Evolutionary conservation across 306 rosid species (phyloP).

Genomic region (Astragalus glycyphyllos): DNA sequence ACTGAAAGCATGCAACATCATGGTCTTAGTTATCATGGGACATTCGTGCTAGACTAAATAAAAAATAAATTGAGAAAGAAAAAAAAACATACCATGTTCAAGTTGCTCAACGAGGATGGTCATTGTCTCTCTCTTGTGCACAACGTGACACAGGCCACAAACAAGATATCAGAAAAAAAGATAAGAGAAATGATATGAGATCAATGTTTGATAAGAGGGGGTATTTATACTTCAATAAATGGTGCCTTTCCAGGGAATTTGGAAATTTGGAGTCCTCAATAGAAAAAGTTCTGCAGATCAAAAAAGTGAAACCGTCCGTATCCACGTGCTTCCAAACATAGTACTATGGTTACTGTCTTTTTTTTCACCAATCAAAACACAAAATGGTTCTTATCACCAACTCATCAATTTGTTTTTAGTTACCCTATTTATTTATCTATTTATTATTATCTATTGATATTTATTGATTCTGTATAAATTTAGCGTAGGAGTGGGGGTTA

Average conservation of each 20-base stretch:
- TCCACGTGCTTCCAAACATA: slow-evolving; percentile 17
- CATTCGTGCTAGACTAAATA: not conserved
- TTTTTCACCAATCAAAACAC: not conserved
- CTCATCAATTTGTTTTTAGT: no score
- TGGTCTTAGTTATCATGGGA: not conserved
- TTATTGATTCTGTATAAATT: no score
- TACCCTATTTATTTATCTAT: not conserved
- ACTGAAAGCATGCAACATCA: slow-evolving; percentile 37
- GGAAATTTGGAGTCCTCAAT: slow-evolving; percentile 54
- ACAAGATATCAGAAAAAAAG: not conserved
- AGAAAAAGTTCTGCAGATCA: slow-evolving; percentile 11
- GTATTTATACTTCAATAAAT: slow-evolving; percentile 46
- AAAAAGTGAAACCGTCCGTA: not conserved
- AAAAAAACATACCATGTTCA: slow-evolving; percentile 47
- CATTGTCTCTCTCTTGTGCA: slow-evolving; percentile 44
- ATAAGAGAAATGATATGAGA: not conserved
- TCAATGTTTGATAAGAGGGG: slow-evolving; percentile 2
- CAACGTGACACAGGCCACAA: not conserved
- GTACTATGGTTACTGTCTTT: not conserved
- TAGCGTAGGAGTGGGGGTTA: not conserved
- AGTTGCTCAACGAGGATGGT: slow-evolving; percentile 63
- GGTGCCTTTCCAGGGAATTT: slow-evolving; percentile 49
- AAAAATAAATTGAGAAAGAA: not conserved
- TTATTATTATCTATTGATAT: no score
- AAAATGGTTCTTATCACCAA: no score